Conservation (phyloP, 2,329 filamentous ascomycete species). For the Macroventuria anomochaeta region DNA sequence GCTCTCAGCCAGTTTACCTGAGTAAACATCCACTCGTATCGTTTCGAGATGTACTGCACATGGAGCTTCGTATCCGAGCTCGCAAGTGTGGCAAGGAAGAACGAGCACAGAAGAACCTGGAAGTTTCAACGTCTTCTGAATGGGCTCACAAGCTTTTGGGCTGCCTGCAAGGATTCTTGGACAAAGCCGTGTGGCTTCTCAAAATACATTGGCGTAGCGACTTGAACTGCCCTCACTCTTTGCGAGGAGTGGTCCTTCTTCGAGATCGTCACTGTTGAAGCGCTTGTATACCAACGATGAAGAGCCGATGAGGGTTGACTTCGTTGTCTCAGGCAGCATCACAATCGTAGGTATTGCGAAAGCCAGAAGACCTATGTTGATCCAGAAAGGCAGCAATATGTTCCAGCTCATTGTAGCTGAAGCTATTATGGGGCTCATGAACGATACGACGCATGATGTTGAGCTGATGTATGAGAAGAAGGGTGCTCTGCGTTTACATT, state of each 20-base stretch:
- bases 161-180: constrained; percentile 23
- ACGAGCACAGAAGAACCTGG: constrained; percentile 41
- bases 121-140: constrained; percentile 42
- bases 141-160: constrained; percentile 25
- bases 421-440: constrained; percentile 45
- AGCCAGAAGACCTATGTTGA: constrained; percentile 39
- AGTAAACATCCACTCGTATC: constrained; percentile 49
- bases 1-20: constrained; percentile 21
- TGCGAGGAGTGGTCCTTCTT: constrained; percentile 35
- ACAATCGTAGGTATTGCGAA: constrained; percentile 37
- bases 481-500: constrained; percentile 36
- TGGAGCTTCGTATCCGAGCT: constrained; percentile 49
- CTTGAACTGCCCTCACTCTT: constrained; percentile 13
- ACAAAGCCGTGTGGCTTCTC: constrained; percentile 24
- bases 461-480: constrained; percentile 48
- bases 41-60: constrained; percentile 49
- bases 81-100: constrained; percentile 47
- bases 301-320: neutral
- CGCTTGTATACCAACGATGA: neutral
- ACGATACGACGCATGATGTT: constrained; percentile 43
- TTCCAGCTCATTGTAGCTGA: constrained; percentile 44
- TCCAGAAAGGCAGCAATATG: constrained; percentile 47
- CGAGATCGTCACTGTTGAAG: neutral
- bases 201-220: constrained; percentile 34
- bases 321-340: constrained; percentile 20